These are phyloP conservation scores for Candida multigemmis DNA, from an alignment of 805 yeast genomes.

Conservation along the genomic window DNA sequence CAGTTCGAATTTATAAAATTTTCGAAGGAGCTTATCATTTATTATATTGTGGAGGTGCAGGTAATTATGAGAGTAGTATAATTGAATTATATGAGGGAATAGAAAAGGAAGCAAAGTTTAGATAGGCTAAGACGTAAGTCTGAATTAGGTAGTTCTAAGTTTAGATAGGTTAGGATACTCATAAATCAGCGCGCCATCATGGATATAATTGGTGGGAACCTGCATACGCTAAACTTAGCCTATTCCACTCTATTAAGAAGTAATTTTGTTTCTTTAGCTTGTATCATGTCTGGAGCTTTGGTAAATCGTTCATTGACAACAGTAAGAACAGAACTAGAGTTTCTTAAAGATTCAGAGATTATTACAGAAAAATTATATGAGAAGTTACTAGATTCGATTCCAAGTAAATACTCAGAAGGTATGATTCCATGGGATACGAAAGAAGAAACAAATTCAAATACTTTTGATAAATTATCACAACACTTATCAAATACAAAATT, in stretches of 20 bases:
- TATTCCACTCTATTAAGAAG: neutral
- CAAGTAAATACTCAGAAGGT: conserved; percentile 47
- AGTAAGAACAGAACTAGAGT: conserved; percentile 71
- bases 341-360: conserved; percentile 65
- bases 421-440: conserved; percentile 33
- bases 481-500: neutral
- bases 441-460: conserved; percentile 1
- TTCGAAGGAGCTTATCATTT: conserved; percentile 42
- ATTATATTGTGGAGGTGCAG: conserved; percentile 13
- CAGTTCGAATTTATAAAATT: conserved; percentile 63
- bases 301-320: conserved; percentile 75
- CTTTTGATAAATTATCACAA: conserved; percentile 1
- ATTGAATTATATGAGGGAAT: conserved; percentile 53
- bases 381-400: conserved; percentile 43
- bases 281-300: conserved; percentile 41
- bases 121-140: neutral
- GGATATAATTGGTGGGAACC: no score
- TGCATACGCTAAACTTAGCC: neutral
- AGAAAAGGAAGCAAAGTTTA: conserved; percentile 6
- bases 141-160: no score
- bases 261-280: neutral
- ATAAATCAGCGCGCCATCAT: no score
- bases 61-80: conserved; percentile 12
- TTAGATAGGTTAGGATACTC: no score
- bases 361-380: conserved; percentile 48